A percentile compares a stretch with the other conserved stretches of the same genome.
Conservation (phyloP, 257 asterid genomes). For the Solanum tacnaense region DNA sequence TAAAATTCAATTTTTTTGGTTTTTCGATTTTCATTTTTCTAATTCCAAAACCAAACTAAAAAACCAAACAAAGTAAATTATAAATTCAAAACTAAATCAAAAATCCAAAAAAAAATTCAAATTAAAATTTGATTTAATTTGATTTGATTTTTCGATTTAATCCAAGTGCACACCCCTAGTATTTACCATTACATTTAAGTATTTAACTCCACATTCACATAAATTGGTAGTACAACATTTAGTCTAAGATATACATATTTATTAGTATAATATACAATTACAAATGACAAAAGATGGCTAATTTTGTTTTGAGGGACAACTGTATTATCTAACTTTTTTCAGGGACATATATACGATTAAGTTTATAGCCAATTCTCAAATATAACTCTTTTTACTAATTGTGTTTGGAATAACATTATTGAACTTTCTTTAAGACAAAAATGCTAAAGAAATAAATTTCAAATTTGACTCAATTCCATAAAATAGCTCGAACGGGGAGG, state of each 20-base stretch:
- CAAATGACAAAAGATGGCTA: not conserved
- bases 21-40: no score
- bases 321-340: not conserved
- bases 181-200: not conserved
- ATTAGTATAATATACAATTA: not conserved
- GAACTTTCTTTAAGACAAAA: not conserved
- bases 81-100: no score
- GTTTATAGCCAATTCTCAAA: not conserved
- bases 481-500: not conserved
- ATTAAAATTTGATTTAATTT: no score
- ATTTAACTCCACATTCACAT: not conserved
- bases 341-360: not conserved
- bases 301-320: not conserved
- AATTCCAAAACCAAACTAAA: no score
- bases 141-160: no score
- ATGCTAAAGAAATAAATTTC: not conserved
- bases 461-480: not conserved
- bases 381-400: not conserved
- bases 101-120: no score
- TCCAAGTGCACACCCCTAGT: not conserved
- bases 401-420: not conserved
- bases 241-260: not conserved
- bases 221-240: not conserved
- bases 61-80: no score
- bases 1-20: rapidly evolving